Evolutionary conservation across 2,329 filamentous ascomycete genomes (phyloP).

Genomic region (Bipolaris zeicola): DNA sequence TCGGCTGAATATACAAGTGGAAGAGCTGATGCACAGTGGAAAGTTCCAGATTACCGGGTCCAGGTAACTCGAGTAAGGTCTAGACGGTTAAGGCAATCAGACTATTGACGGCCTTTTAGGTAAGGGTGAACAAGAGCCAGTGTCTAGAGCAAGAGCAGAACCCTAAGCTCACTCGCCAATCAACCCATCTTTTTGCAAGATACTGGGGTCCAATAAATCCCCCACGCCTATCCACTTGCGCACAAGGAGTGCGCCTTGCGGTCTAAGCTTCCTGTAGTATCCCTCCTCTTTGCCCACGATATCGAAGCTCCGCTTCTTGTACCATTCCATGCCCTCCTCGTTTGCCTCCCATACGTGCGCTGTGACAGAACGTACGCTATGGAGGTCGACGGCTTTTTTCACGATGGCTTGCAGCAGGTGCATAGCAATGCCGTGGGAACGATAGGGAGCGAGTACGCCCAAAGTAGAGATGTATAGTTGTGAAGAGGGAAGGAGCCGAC

Average conservation of each 20-base stretch:
- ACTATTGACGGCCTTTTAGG: background rate
- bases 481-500: slow-evolving; percentile 49
- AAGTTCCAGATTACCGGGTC: slow-evolving; percentile 1
- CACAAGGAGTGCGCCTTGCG: slow-evolving; percentile 61
- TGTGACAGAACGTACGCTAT: slow-evolving; percentile 59
- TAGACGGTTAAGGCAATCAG: background rate
- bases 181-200: slow-evolving; percentile 2
- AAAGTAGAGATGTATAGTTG: slow-evolving; percentile 67
- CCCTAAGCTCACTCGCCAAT: slow-evolving; percentile 6
- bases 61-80: background rate
- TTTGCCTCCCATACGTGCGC: slow-evolving; percentile 71
- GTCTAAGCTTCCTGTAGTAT: slow-evolving; percentile 65
- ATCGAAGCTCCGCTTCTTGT: slow-evolving; percentile 62
- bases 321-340: slow-evolving; percentile 65
- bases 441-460: slow-evolving; percentile 64
- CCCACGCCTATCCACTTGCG: slow-evolving; percentile 49
- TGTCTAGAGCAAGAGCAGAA: background rate
- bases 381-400: slow-evolving; percentile 56
- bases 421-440: slow-evolving; percentile 62
- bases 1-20: slow-evolving; percentile 14
- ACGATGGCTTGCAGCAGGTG: slow-evolving; percentile 56
- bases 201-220: slow-evolving; percentile 33
- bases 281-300: slow-evolving; percentile 57
- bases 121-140: background rate
- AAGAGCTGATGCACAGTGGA: background rate